Evolutionary conservation across 228 moss, liverwort and hornwort genomes (phyloP).

Genomic region (Sphagnum magellanicum): DNA sequence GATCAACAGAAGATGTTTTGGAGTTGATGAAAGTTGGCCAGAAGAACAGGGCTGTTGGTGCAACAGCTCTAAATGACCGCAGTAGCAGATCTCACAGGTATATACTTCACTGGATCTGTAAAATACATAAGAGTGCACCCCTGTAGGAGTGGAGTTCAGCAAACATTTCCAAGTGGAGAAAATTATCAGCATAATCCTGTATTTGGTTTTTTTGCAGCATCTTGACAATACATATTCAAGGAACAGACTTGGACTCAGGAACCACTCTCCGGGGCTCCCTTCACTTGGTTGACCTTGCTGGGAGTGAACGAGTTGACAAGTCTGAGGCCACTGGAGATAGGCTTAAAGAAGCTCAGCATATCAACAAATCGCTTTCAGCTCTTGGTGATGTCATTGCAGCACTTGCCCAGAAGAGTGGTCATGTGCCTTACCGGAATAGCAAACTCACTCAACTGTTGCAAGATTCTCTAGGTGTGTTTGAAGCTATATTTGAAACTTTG

Average conservation of each 20-base stretch:
- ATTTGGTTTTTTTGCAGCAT: conserved; percentile 12
- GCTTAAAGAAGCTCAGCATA: conserved; percentile 81
- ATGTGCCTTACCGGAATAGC: conserved; percentile 78
- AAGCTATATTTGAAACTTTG: not conserved
- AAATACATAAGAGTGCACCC: conserved; percentile 12
- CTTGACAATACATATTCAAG: conserved; percentile 27
- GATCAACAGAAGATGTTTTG: conserved; percentile 65
- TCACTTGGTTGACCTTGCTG: conserved; percentile 80
- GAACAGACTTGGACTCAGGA: conserved; percentile 28
- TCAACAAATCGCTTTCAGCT: conserved; percentile 80
- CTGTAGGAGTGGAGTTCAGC: not conserved
- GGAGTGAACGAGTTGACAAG: conserved; percentile 75
- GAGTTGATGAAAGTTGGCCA: conserved; percentile 58
- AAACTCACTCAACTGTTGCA: conserved; percentile 76
- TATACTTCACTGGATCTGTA: conserved; percentile 41
- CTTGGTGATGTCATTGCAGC: conserved; percentile 78
- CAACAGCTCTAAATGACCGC: conserved; percentile 77
- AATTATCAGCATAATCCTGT: conserved; percentile 2
- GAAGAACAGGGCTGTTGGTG: conserved; percentile 83
- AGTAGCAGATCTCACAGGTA: conserved; percentile 84
- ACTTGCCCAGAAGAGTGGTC: conserved; percentile 51
- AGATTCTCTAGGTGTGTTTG: conserved; percentile 53
- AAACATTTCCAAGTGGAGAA: not conserved
- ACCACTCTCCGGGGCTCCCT: conserved; percentile 30
- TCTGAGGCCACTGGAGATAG: conserved; percentile 82